A percentile compares a stretch with the other conserved stretches of the same genome.
Conservation (phyloP, 139 green algal genomes). For the Chlamydomonas schloesseri region DNA sequence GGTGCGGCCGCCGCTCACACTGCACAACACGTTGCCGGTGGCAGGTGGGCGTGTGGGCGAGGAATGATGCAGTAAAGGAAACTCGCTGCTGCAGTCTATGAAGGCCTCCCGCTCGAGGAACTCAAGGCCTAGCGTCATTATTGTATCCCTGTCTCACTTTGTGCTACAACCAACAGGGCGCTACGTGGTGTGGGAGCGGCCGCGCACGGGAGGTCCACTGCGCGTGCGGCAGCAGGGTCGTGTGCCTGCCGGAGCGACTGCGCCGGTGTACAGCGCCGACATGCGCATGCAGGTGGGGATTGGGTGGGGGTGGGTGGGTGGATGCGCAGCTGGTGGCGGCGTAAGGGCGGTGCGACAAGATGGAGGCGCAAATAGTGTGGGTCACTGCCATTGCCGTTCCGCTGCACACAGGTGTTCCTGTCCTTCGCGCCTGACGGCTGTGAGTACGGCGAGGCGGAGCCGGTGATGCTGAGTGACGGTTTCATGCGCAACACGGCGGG, state of each 20-base stretch:
- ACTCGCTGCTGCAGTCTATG: neutral
- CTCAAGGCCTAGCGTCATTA: too few relatives aligned
- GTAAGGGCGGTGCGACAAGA: neutral
- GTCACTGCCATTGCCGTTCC: too few relatives aligned
- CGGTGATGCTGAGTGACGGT: constrained; percentile 67
- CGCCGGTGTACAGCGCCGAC: constrained; percentile 70
- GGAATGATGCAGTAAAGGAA: neutral
- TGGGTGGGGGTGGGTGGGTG: too few relatives aligned
- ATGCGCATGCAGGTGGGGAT: constrained; percentile 67
- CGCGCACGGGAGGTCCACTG: constrained; percentile 16
- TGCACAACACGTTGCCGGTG: constrained; percentile 88
- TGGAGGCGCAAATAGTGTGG: neutral
- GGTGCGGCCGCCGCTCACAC: constrained; percentile 73
- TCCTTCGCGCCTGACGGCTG: constrained; percentile 83
- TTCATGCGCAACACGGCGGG: constrained; percentile 51
- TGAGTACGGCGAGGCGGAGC: constrained; percentile 74
- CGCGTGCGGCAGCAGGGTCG: constrained; percentile 62
- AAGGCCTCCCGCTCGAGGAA: neutral
- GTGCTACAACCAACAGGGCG: constrained; percentile 3
- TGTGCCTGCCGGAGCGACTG: constrained; percentile 53
- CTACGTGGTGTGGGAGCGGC: constrained; percentile 76
- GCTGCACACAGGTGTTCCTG: constrained; percentile 67
- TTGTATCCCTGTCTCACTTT: too few relatives aligned
- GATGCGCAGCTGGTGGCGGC: neutral
- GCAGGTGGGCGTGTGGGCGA: constrained; percentile 2